Evolutionary conservation across 75 land plant species (phyloP), one percentile per base, ranked within the genome.

Genomic region (Pinus taeda): DNA sequence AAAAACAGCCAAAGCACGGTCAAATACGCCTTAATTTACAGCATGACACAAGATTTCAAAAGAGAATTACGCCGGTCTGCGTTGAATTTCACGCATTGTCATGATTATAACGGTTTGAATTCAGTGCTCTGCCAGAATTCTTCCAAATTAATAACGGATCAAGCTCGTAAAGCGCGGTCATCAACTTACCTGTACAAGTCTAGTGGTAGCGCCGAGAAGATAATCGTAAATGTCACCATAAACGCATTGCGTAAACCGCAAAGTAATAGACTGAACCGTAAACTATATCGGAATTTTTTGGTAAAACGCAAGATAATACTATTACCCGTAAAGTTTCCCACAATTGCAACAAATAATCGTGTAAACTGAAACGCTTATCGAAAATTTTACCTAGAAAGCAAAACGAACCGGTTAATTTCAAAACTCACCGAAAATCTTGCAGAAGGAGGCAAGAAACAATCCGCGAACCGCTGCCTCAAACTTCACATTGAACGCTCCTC

Each of bases 81-180:
- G 33, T 30, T 65, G 17, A 65, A 30, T 65, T 65, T 65, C 39
- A 24, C 39, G 55, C 55, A 49, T 49, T 49, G 55, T 49, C 55
- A 49, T 49, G 55, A 49, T 49, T 49, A 49, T 49, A 49, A 49
- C 55, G 55, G 55, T 49, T 49, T 49, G 55, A 49, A 49, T 49
- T 49, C 55, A 49, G 55, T 36, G 13, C 17, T 30, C 69, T 36
- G 18, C 17, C 39, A 36, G 36, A 37, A 65, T 33, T 65, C 7
- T 65, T 65, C 18, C 20, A 37, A 65, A 65, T 65, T 17, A 65
- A 36, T 20, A 65, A 65, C 69, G 37, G 69, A 65, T 65, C 69
- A 65, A 65, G 37, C 7, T 65, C 69, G 6, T 26, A 13, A 49
- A 49, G 37, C 6, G 67, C 67, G 67, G 67, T 20, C 67, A 65